Evolutionary conservation across 1,139 yeast species (phyloP).

Genomic region (Protomyces arabidopsidicola): DNA sequence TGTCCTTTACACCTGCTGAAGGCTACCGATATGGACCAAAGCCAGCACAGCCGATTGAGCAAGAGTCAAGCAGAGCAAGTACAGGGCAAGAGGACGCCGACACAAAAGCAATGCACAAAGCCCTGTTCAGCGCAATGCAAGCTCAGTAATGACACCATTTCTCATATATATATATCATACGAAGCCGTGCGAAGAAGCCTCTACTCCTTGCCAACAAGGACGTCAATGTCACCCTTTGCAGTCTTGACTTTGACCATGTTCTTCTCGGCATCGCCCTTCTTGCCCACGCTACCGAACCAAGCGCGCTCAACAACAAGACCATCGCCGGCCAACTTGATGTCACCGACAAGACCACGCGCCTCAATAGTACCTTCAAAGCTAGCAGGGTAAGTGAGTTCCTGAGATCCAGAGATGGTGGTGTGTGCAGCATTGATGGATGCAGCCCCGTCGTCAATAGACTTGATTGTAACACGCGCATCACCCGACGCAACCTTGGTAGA

Average conservation of each 20-base stretch:
- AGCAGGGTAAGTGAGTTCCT: conserved; percentile 15
- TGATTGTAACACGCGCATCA: conserved; percentile 20
- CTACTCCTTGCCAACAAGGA: conserved; percentile 6
- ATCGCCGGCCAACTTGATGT: conserved; percentile 21
- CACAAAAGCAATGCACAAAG: neutral
- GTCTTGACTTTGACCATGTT: conserved; percentile 21
- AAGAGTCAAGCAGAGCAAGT: neutral
- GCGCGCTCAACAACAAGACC: conserved; percentile 18
- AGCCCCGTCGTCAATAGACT: conserved; percentile 13
- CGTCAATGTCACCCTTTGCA: conserved; percentile 23
- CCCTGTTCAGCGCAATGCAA: neutral
- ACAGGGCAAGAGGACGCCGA: neutral
- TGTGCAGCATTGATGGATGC: conserved; percentile 9
- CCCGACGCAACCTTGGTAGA: conserved; percentile 26
- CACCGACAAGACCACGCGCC: conserved; percentile 23
- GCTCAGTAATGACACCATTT: neutral
- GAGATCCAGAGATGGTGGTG: conserved; percentile 20
- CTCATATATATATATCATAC: neutral
- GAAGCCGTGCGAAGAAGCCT: neutral
- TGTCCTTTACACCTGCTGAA: neutral
- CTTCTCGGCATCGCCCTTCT: conserved; percentile 15
- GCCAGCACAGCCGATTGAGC: neutral
- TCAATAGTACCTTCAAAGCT: conserved; percentile 24
- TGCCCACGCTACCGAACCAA: conserved; percentile 19
- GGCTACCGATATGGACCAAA: neutral